Percentiles rank a stretch among this genome's conserved stretches.
phyloP scores from a whole-genome alignment of 2,329 filamentous ascomycete species.

The Cladosporium sp. region DNA sequence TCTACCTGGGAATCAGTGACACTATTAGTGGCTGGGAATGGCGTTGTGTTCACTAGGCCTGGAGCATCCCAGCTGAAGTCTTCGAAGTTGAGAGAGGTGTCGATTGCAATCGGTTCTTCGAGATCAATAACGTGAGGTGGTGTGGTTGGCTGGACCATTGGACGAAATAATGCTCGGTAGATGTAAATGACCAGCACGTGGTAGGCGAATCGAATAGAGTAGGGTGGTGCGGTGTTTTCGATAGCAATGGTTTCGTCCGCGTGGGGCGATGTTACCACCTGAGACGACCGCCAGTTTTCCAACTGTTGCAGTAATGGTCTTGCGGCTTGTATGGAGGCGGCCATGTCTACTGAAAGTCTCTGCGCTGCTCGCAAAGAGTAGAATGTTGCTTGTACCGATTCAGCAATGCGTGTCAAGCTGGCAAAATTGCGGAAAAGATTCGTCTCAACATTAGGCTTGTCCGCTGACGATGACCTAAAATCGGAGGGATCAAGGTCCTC shows the following conservation, averaged over 20 bases:
- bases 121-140: conserved; percentile 15
- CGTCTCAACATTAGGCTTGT: not conserved
- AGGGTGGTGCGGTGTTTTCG: not conserved
- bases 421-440: conserved; percentile 6
- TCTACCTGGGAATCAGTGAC: conserved; percentile 5
- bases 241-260: not conserved
- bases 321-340: conserved; percentile 5
- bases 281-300: conserved; percentile 6
- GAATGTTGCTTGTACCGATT: conserved; percentile 4
- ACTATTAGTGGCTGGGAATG: not conserved
- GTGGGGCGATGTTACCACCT: not conserved
- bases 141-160: conserved; percentile 3
- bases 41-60: not conserved
- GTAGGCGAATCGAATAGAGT: conserved; percentile 7
- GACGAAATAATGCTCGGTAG: conserved; percentile 8
- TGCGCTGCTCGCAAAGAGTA: conserved; percentile 12
- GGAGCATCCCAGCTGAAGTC: conserved; percentile 12
- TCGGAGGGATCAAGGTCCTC: conserved; percentile 8
- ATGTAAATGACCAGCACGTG: conserved; percentile 9
- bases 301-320: conserved; percentile 5
- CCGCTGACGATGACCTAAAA: not conserved
- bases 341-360: conserved; percentile 6
- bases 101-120: conserved; percentile 3
- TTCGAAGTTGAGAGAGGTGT: not conserved
- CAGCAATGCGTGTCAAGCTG: conserved; percentile 1